Evolutionary conservation across 306 rosid genomes (phyloP).

Genomic region (Gleditsia sinensis): DNA sequence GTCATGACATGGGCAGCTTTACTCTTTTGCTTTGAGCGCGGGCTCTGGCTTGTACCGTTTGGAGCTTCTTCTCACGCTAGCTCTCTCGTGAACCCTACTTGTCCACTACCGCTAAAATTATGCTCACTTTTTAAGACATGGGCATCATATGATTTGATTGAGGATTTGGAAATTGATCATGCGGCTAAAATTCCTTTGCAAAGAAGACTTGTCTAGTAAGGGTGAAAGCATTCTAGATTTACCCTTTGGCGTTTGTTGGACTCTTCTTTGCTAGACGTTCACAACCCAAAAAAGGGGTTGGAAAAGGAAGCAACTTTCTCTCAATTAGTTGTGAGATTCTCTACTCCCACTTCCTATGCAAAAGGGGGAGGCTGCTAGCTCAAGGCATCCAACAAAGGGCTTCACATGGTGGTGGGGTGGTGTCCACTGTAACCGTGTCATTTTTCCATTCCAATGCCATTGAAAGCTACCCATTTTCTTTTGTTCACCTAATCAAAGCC

Average conservation of each 20-base stretch:
- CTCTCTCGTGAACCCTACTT: constrained; percentile 41
- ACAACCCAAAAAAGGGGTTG: constrained; percentile 23
- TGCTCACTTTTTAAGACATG: constrained; percentile 34
- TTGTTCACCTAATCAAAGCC: constrained; percentile 43
- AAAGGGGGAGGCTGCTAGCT: constrained; percentile 38
- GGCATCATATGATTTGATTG: constrained; percentile 32
- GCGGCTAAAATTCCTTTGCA: constrained; percentile 1
- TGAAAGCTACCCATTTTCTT: constrained; percentile 47
- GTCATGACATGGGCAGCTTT: constrained; percentile 41
- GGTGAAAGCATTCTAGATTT: not conserved
- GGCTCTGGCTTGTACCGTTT: constrained; percentile 24
- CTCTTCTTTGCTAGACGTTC: not conserved
- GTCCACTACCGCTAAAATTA: constrained; percentile 24
- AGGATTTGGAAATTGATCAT: not conserved
- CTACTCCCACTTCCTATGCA: constrained; percentile 36
- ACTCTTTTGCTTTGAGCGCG: constrained; percentile 39
- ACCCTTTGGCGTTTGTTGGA: constrained; percentile 32
- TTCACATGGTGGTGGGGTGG: constrained; percentile 77
- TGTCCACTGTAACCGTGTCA: constrained; percentile 35
- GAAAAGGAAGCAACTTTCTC: constrained; percentile 38
- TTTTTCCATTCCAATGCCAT: constrained; percentile 36
- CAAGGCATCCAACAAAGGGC: constrained; percentile 47
- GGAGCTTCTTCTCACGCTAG: constrained; percentile 29
- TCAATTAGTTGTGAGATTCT: constrained; percentile 30
- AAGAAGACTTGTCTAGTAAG: not conserved